Evolutionary conservation across 176 grass and related monocot species (phyloP).

Genomic region (Leersia perrieri): DNA sequence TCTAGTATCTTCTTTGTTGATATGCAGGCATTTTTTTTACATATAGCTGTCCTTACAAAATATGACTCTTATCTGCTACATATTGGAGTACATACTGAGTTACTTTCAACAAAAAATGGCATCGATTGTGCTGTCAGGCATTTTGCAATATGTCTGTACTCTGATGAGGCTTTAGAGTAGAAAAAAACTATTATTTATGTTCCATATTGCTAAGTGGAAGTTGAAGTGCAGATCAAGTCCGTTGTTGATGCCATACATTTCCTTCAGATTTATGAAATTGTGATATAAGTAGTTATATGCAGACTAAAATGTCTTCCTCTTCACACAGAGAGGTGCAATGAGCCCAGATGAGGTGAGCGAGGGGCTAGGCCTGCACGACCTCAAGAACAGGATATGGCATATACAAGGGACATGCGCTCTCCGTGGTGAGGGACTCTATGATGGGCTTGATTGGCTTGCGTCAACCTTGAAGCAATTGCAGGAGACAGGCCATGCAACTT

Average conservation of each 20-base stretch:
- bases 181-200: not conserved
- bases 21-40: not conserved
- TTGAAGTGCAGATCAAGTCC: not conserved
- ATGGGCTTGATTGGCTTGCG: slow-evolving; percentile 88
- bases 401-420: slow-evolving; percentile 88
- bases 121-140: not conserved
- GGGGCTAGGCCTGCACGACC: slow-evolving; percentile 62
- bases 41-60: slow-evolving; percentile 1
- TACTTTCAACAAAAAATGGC: not conserved
- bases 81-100: not conserved
- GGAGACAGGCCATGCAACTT: slow-evolving; percentile 56
- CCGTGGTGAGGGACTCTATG: slow-evolving; percentile 79
- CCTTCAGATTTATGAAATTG: not conserved
- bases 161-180: not conserved
- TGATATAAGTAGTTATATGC: not conserved
- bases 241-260: not conserved
- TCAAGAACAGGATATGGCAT: slow-evolving; percentile 78
- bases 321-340: slow-evolving; percentile 70
- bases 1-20: not conserved
- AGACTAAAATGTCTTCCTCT: not conserved
- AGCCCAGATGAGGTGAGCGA: slow-evolving; percentile 68
- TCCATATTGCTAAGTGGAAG: not conserved
- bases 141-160: not conserved
- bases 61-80: not conserved
- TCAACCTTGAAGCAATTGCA: slow-evolving; percentile 77